These are phyloP conservation scores for Simmondsia chinensis DNA, from an alignment of 148 eudicot genomes.

Conservation along the genomic window DNA sequence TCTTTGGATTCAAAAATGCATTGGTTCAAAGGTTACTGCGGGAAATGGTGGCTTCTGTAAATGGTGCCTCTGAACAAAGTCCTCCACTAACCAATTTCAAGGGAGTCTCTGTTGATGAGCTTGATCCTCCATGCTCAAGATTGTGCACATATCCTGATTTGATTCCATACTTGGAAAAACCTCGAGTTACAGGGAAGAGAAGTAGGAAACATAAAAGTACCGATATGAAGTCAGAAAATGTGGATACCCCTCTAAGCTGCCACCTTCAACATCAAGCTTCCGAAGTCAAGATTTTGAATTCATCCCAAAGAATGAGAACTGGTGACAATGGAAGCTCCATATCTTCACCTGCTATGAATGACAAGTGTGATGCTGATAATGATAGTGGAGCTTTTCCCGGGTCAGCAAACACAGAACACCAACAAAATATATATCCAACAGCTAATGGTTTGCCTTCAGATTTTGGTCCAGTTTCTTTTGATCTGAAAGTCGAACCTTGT, in stretches of 20 bases:
- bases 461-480: constrained; percentile 19
- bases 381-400: constrained; percentile 9
- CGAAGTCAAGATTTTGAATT: constrained; percentile 7
- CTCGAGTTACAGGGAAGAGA: constrained; percentile 48
- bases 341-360: constrained; percentile 11
- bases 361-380: too few species aligned
- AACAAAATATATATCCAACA: constrained; percentile 9
- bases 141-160: constrained; percentile 28
- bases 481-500: constrained; percentile 13
- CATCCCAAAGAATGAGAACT: constrained; percentile 4
- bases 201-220: constrained; percentile 30
- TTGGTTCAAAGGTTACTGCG: constrained; percentile 81
- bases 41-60: constrained; percentile 58
- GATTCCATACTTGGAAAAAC: constrained; percentile 20
- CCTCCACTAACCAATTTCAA: constrained; percentile 12
- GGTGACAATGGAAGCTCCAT: constrained; percentile 8
- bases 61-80: constrained; percentile 41
- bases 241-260: constrained; percentile 10
- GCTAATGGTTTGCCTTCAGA: constrained; percentile 11
- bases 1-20: constrained; percentile 87
- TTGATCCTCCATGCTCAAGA: constrained; percentile 11
- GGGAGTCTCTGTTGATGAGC: constrained; percentile 27
- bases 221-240: constrained; percentile 14
- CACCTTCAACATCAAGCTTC: constrained; percentile 15
- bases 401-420: constrained; percentile 16